Evolutionary conservation across 1,284 basidiomycete species (phyloP), one percentile per base, ranked within the genome.

Genomic region (Trichosporon faecale): DNA sequence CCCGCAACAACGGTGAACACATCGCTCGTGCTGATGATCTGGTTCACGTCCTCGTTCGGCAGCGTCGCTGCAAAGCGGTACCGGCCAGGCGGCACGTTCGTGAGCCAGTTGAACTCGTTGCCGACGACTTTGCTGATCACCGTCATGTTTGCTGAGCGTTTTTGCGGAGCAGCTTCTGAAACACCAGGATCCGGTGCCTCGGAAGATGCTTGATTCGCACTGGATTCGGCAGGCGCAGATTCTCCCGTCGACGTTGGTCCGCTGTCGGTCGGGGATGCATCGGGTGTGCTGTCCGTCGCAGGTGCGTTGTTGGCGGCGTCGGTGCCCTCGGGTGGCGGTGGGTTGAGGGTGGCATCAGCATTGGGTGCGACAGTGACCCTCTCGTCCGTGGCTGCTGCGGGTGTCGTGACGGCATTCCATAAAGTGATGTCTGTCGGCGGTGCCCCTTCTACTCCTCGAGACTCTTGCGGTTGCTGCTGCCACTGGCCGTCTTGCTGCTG

Each of bases 11-110:
- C 57, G 0, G 57, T 61, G 57, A 61, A 61, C 14, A 61, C 57
- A n/a, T 61, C 29, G 57, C 57, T 61, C 14, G 57, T 61, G 18
- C 57, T 61, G 57, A 61, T 61, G 57, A 61, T 33, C 29, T 61
- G 27, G 57, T 61, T 61, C 57, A 61, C 57, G 27, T 31, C 57
- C 23, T 31, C 27, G 27, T 61, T n/a, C 12, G 57, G 57, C 57
- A 61, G 57, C 27, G 57, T 61, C 57, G 57, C 57, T n/a, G 57
- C 57, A n/a, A 61, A 61, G 2, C 57, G 27, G 57, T 61, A 61
- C 3, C 57, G 57, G 18, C 57, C 57, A 6, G 57, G 57, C 27
- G 57, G 57, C 3, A 61, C 57, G 29, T 61, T 61, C 18, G 57
- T 61, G 3, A 61, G 18, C 57, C 57, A 61, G 57, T 61, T n/a